A percentile compares a stretch with the other conserved stretches of the same genome.
phyloP scores from a whole-genome alignment of 2,329 filamentous ascomycete genomes.

The Leptographium flavum region DNA sequence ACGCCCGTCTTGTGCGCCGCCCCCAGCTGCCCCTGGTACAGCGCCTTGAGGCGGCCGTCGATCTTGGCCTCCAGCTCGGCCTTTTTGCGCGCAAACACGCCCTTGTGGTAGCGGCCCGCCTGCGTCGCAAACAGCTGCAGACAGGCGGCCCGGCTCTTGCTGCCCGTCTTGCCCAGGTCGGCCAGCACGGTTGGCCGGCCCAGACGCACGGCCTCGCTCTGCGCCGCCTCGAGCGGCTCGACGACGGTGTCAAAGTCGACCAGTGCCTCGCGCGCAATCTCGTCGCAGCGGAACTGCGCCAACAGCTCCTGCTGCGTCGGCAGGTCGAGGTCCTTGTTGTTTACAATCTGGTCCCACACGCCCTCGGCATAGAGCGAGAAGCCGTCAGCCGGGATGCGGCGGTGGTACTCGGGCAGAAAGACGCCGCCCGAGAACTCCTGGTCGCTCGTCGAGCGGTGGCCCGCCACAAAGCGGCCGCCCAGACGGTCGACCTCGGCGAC shows the following conservation, averaged over 20 bases:
- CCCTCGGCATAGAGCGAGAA: slow-evolving; percentile 87
- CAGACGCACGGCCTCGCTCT: slow-evolving; percentile 57
- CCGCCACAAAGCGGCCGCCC: slow-evolving; percentile 67
- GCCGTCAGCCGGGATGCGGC: slow-evolving; percentile 92
- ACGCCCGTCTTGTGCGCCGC: slow-evolving; percentile 86
- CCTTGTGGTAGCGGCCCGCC: slow-evolving; percentile 92
- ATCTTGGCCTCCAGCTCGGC: slow-evolving; percentile 76
- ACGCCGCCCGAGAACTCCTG: slow-evolving; percentile 66
- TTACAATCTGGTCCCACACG: slow-evolving; percentile 96
- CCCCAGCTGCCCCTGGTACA: slow-evolving; percentile 78
- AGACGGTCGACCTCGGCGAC: slow-evolving; percentile 65
- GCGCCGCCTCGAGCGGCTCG: slow-evolving; percentile 70
- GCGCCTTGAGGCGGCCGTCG: slow-evolving; percentile 71
- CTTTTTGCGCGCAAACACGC: slow-evolving; percentile 76
- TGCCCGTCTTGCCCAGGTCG: slow-evolving; percentile 62
- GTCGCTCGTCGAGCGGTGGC: slow-evolving; percentile 59
- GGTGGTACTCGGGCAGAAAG: slow-evolving; percentile 87
- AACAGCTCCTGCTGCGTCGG: slow-evolving; percentile 94
- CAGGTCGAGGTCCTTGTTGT: slow-evolving; percentile 94
- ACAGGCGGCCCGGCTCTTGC: slow-evolving; percentile 53
- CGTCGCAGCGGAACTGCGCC: slow-evolving; percentile 94
- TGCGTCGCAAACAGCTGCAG: slow-evolving; percentile 79
- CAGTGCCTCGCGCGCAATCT: slow-evolving; percentile 83
- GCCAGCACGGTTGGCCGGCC: slow-evolving; percentile 61
- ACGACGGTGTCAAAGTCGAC: slow-evolving; percentile 73